Evolutionary conservation across 176 grass and related monocot species (phyloP).

Genomic region (Urochloa ruziziensis): DNA sequence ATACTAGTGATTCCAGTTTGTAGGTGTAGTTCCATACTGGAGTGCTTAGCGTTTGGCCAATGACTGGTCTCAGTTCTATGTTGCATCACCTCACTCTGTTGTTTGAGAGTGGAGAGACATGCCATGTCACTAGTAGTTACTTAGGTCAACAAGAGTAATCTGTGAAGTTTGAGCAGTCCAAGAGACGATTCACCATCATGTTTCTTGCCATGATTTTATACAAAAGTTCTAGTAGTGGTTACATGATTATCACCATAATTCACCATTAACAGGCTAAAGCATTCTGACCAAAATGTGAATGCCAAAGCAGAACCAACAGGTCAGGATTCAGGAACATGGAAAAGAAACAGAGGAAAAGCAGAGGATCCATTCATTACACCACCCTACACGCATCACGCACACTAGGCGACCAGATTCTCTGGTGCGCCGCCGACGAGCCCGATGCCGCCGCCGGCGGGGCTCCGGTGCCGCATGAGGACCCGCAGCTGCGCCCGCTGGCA

Average conservation of each 20-base stretch:
- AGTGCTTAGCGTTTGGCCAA: conserved; percentile 5
- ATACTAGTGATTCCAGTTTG: background rate
- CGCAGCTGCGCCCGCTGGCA: conserved; percentile 84
- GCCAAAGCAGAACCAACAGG: too few species aligned
- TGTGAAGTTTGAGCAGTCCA: background rate
- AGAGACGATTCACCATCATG: background rate
- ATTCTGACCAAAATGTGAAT: conserved; percentile 18
- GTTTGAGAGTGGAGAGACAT: conserved; percentile 3
- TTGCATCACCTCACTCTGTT: background rate
- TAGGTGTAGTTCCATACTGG: conserved; percentile 6
- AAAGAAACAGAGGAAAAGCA: background rate
- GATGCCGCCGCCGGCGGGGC: conserved; percentile 35
- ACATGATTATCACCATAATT: background rate
- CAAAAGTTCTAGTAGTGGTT: background rate
- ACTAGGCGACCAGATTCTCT: conserved; percentile 52
- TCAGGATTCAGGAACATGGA: background rate
- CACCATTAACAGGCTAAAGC: background rate
- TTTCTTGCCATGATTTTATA: background rate
- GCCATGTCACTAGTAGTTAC: background rate
- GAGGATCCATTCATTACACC: too few species aligned
- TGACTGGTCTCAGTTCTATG: background rate
- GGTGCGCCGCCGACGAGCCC: conserved; percentile 31
- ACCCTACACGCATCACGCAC: background rate
- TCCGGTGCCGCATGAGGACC: conserved; percentile 58
- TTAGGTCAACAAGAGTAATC: background rate